Evolutionary conservation across 208 protist genomes (phyloP).

Genomic region (Acanthamoeba triangularis): DNA sequence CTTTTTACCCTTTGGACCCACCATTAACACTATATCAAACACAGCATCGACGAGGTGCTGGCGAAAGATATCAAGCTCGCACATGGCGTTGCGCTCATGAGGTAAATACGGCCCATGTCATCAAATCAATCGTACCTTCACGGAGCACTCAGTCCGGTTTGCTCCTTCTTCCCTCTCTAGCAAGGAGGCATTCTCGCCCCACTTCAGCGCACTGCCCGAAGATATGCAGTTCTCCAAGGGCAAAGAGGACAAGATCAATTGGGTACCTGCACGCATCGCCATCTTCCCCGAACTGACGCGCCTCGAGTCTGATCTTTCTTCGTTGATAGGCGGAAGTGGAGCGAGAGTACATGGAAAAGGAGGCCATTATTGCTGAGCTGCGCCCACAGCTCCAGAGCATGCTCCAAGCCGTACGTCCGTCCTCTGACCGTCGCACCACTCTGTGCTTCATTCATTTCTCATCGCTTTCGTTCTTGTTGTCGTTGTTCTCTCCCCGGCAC

Average conservation of each 20-base stretch:
- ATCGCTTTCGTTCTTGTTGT: not conserved
- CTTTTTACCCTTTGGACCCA: not conserved
- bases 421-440: not conserved
- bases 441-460: not conserved
- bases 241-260: not conserved
- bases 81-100: slow-evolving; percentile 4
- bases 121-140: not conserved
- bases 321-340: not conserved
- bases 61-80: slow-evolving; percentile 37
- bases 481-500: not conserved
- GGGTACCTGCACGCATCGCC: not conserved
- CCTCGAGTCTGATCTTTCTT: not conserved
- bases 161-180: not conserved
- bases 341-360: not conserved
- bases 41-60: slow-evolving; percentile 13
- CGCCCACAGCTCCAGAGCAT: not conserved
- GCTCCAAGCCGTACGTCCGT: not conserved
- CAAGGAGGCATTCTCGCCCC: slow-evolving; percentile 50
- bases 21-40: not conserved
- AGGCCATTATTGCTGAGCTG: slow-evolving; percentile 23
- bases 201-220: not conserved
- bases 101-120: not conserved
- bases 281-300: not conserved
- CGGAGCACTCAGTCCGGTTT: not conserved
- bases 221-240: not conserved